These are phyloP conservation scores for Bretschneidera sinensis DNA, from an alignment of 345 rosid species.

Conservation along the genomic window DNA sequence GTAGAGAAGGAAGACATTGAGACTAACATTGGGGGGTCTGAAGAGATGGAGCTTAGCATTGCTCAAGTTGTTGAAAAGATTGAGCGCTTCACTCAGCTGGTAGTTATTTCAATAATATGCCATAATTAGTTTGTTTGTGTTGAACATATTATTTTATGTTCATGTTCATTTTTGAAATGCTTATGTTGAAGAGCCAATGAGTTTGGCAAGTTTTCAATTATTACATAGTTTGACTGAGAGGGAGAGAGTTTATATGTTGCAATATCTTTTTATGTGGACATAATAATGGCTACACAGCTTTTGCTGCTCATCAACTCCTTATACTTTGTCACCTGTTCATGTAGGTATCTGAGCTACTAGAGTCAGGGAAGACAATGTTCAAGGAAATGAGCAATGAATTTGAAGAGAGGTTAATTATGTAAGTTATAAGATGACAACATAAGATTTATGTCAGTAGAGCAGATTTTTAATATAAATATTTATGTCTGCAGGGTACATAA, in stretches of 20 bases:
- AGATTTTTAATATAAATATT: no score
- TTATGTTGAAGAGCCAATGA: no score
- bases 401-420: constrained; percentile 69
- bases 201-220: neutral
- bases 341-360: constrained; percentile 77
- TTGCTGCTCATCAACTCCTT: neutral
- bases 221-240: neutral
- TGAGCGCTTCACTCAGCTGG: constrained; percentile 73
- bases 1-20: constrained; percentile 54
- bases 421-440: constrained; percentile 19
- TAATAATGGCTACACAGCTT: neutral
- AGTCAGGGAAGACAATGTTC: constrained; percentile 71
- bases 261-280: neutral
- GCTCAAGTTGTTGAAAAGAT: constrained; percentile 63
- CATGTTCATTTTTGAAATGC: no score
- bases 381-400: constrained; percentile 72
- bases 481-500: constrained; percentile 55
- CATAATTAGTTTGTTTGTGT: neutral
- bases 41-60: constrained; percentile 69
- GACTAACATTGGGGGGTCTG: constrained; percentile 49
- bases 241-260: neutral
- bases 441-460: neutral
- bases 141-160: neutral
- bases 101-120: constrained; percentile 18
- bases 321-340: neutral